Conservation (phyloP, 768 basidiomycete genomes). For the Saitozyma sp. region DNA sequence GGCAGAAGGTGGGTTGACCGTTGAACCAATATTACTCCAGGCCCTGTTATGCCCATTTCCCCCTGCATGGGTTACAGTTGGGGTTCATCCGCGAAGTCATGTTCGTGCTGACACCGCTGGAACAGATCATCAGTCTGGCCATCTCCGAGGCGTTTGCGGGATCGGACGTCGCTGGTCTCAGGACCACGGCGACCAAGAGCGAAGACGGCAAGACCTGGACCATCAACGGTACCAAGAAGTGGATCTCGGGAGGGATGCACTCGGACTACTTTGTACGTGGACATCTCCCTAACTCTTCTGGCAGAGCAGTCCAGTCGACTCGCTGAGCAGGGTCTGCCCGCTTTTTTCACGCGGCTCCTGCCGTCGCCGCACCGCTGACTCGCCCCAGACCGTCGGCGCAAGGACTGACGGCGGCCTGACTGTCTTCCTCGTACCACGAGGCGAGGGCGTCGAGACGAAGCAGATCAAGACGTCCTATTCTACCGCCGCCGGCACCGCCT, state of each 20-base stretch:
- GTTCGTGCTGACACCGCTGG: background rate
- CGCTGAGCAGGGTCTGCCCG: constrained; percentile 40
- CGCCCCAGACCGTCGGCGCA: background rate
- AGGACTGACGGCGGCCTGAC: constrained; percentile 66
- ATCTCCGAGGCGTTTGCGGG: constrained; percentile 86
- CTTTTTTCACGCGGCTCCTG: too few species aligned
- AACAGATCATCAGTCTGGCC: constrained; percentile 75
- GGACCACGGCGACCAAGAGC: constrained; percentile 72
- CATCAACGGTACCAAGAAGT: constrained; percentile 87
- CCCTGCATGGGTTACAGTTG: too few species aligned
- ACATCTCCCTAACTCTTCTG: constrained; percentile 16
- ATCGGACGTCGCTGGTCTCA: constrained; percentile 69
- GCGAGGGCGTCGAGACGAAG: constrained; percentile 78
- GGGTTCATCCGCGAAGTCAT: background rate
- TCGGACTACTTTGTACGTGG: constrained; percentile 56
- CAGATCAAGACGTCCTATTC: constrained; percentile 90
- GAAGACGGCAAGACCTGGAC: constrained; percentile 69
- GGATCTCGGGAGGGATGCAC: constrained; percentile 53
- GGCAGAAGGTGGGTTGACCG: constrained; percentile 60
- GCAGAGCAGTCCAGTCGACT: background rate
- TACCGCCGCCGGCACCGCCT: constrained; percentile 76
- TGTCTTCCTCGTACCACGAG: constrained; percentile 79
- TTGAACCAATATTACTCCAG: background rate
- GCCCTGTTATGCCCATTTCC: background rate
- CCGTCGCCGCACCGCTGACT: constrained; percentile 70